Evolutionary conservation across 2,329 filamentous ascomycete genomes (phyloP).

Genomic region (Colletotrichum sansevieriae): DNA sequence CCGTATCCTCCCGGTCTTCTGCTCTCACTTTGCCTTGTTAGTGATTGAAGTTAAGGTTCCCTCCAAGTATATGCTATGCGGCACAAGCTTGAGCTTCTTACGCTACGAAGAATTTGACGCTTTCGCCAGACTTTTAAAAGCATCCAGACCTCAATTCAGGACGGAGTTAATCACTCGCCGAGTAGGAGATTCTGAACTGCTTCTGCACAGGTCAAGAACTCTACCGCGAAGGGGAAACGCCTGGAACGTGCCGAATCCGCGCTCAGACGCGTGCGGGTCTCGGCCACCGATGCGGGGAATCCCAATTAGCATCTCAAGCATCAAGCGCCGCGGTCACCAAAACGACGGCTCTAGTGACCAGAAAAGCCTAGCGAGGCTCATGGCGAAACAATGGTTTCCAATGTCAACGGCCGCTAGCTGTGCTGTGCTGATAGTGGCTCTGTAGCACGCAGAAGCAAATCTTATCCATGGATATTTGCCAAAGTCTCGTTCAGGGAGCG

Average conservation of each 20-base stretch:
- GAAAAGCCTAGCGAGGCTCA: slow-evolving; percentile 13
- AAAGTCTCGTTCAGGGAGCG: neutral
- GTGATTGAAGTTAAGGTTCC: too few species aligned
- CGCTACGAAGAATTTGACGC: too few species aligned
- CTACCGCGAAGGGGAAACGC: neutral
- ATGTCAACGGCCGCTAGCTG: neutral
- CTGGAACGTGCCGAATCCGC: slow-evolving; percentile 7
- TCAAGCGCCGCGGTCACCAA: neutral
- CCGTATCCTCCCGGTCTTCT: too few species aligned
- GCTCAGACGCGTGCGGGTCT: neutral
- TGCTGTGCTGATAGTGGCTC: neutral
- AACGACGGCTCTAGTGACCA: slow-evolving; percentile 8
- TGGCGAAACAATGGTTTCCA: slow-evolving; percentile 1
- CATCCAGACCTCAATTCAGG: too few species aligned
- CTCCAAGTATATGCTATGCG: too few species aligned
- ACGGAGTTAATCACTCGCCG: too few species aligned
- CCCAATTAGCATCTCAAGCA: slow-evolving; percentile 4
- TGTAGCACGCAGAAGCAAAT: too few species aligned
- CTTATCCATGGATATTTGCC: neutral
- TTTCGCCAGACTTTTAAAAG: too few species aligned
- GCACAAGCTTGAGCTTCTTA: too few species aligned
- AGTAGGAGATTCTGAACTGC: too few species aligned
- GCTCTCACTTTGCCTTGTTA: too few species aligned
- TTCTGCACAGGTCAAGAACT: too few species aligned
- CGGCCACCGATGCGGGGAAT: slow-evolving; percentile 16